phyloP scores from a whole-genome alignment of 169 alveolate genomes.

The Amoebophrya sp. region DNA sequence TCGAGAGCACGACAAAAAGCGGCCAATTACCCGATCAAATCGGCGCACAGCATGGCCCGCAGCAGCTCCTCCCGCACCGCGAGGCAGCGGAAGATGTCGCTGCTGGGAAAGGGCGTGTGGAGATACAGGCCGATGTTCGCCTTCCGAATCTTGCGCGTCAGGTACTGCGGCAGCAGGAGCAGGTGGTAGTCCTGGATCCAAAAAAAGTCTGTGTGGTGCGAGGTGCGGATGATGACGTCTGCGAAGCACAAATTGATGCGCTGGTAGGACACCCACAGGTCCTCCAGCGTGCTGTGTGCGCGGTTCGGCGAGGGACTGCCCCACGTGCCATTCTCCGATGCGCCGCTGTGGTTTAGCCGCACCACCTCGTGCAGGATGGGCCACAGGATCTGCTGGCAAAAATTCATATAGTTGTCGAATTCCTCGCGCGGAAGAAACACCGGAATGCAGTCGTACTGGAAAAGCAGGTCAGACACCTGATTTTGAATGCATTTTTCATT shows the following conservation, averaged over 20 bases:
- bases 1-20: too few species aligned
- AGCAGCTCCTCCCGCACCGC: constrained; percentile 52
- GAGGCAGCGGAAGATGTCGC: constrained; percentile 28
- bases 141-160: constrained; percentile 36
- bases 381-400: constrained; percentile 40
- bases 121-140: constrained; percentile 72
- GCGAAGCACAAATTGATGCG: constrained; percentile 34
- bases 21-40: constrained; percentile 83
- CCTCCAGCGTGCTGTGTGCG: neutral
- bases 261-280: constrained; percentile 45
- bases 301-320: too few species aligned
- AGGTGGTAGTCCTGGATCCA: constrained; percentile 81
- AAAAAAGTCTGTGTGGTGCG: constrained; percentile 53
- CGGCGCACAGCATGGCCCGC: constrained; percentile 77
- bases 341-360: constrained; percentile 20
- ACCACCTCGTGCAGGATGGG: constrained; percentile 48
- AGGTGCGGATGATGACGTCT: constrained; percentile 16
- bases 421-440: constrained; percentile 34
- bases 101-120: constrained; percentile 83
- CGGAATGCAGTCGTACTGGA: constrained; percentile 37
- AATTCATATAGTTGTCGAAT: constrained; percentile 19
- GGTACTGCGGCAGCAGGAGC: constrained; percentile 40
- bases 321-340: too few species aligned
- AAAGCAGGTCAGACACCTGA: constrained; percentile 30
- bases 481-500: too few species aligned